A percentile compares a stretch with the other conserved stretches of the same genome.
Conservation (phyloP, 2,329 filamentous ascomycete genomes). For the Alternaria triticina region DNA sequence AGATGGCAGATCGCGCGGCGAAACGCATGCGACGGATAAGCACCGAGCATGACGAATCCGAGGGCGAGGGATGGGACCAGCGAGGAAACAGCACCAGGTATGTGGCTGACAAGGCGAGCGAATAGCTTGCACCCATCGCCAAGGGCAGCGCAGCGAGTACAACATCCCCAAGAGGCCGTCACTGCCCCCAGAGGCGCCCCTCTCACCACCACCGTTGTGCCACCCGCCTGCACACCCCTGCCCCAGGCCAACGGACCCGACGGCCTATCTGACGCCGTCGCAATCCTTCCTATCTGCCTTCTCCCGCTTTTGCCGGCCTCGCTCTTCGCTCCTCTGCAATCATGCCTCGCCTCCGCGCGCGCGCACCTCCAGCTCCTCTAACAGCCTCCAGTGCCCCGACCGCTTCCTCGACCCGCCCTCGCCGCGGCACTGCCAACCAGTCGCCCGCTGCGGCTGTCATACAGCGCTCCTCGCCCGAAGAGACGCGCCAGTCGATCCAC, state of each 20-base stretch:
- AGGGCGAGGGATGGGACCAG: conserved; percentile 43
- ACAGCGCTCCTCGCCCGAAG: conserved; percentile 50
- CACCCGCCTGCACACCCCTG: conserved; percentile 28
- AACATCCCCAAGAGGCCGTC: conserved; percentile 18
- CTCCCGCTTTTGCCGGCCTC: conserved; percentile 2
- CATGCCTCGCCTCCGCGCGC: conserved; percentile 48
- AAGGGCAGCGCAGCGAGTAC: conserved; percentile 32
- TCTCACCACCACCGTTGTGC: conserved; percentile 28
- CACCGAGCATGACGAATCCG: conserved; percentile 48
- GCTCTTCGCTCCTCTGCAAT: conserved; percentile 20
- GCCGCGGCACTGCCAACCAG: conserved; percentile 45
- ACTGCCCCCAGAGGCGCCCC: conserved; percentile 10
- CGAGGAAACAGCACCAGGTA: conserved; percentile 39
- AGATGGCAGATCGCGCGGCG: conserved; percentile 41
- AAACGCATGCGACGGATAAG: conserved; percentile 51
- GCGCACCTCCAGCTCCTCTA: conserved; percentile 40
- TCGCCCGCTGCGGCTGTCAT: conserved; percentile 45
- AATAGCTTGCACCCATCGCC: conserved; percentile 27
- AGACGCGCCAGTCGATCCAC: conserved; percentile 54
- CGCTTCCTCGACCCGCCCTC: conserved; percentile 45
- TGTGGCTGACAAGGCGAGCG: conserved; percentile 37
- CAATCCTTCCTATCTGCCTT: conserved; percentile 10
- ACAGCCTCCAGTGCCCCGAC: conserved; percentile 45
- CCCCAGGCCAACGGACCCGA: conserved; percentile 10
- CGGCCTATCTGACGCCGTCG: conserved; percentile 24